Conservation (phyloP, 768 basidiomycete species). For the Collybia mongolica region DNA sequence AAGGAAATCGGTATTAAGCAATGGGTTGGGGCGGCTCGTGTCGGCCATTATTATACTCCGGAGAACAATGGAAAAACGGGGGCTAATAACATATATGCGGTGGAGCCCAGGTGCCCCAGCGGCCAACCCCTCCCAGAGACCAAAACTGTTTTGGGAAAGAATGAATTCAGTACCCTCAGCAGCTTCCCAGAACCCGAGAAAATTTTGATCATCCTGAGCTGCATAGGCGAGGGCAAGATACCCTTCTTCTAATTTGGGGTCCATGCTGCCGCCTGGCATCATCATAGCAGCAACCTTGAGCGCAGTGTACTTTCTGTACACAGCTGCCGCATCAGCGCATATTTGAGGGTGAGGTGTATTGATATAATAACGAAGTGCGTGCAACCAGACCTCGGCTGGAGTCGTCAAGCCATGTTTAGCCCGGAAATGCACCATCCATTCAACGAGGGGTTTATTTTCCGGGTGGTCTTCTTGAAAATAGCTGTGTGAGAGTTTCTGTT, state of each 20-base stretch:
- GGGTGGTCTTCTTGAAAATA: conserved; percentile 22
- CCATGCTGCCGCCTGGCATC: conserved; percentile 7
- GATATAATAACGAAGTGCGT: neutral
- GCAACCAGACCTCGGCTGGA: neutral
- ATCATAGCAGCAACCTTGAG: neutral
- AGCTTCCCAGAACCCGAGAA: conserved; percentile 24
- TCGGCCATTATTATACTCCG: conserved; percentile 7
- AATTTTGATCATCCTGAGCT: conserved; percentile 10
- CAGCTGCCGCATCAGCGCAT: neutral
- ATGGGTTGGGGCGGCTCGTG: conserved; percentile 2
- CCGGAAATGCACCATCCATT: conserved; percentile 11
- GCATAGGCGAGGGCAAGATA: conserved; percentile 18
- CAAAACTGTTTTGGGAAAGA: conserved; percentile 23
- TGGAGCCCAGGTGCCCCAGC: conserved; percentile 13
- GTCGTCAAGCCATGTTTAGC: neutral
- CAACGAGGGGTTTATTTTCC: conserved; percentile 7
- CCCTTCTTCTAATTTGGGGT: conserved; percentile 3
- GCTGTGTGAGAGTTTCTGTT: conserved; percentile 3
- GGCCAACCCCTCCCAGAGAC: conserved; percentile 26
- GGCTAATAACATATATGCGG: conserved; percentile 27
- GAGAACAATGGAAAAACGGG: conserved; percentile 22
- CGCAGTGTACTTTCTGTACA: neutral
- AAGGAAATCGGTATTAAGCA: neutral
- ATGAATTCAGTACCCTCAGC: conserved; percentile 26
- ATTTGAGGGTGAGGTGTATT: neutral